Evolutionary conservation across 495 filamentous ascomycete genomes (phyloP), one percentile per base, ranked within the genome.

Genomic region (Clavariopsis aquatica): DNA sequence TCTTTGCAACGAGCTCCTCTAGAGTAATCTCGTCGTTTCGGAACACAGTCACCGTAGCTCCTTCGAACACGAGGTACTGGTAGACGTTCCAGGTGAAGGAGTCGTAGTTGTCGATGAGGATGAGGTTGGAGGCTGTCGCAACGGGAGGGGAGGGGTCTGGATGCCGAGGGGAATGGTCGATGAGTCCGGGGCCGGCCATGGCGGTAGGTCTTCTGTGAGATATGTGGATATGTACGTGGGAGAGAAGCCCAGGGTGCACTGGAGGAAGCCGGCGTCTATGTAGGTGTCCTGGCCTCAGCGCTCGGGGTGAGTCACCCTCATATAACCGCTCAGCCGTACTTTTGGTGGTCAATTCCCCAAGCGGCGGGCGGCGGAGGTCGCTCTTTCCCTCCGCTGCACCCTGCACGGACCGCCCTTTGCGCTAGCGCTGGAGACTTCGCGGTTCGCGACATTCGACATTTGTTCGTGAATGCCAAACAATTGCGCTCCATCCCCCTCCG

Each of bases 81-180:
- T 96, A 97, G 62, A 99, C 91, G 73, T 98, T 98, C 90, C 91
- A 98, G 64, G 93, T 96, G 71, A 98, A 99, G 0, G 93, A 97
- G 77, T 99, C 94, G 75, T 97, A 99, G 79, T 99, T 99, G 79
- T 98, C 94, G 70, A 99, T 96, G 60, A 99, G 80, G 57, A 99
- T 85, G 27, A 99, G 84, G 79, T 98, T 98, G 34, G 87, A 87
- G 26, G 93, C 93, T 51, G 81, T 91, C 20, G 85, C 73, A 28
- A 96, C 77, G 54, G 84, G 83, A 51, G 87, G 77, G 19, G 84
- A 84, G 56, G 84, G 84, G 62, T 86, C 83, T 68, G 89, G 88
- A 73, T 92, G 87, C 75, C 89, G 87, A 72, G 90, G 89, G 45
- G 93, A 96, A 75, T 93, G 85, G 77, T 96, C 93, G 70, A 94